These are phyloP conservation scores for Leucocoprinus birnbaumii DNA, from an alignment of 768 basidiomycete genomes.

Conservation along the genomic window DNA sequence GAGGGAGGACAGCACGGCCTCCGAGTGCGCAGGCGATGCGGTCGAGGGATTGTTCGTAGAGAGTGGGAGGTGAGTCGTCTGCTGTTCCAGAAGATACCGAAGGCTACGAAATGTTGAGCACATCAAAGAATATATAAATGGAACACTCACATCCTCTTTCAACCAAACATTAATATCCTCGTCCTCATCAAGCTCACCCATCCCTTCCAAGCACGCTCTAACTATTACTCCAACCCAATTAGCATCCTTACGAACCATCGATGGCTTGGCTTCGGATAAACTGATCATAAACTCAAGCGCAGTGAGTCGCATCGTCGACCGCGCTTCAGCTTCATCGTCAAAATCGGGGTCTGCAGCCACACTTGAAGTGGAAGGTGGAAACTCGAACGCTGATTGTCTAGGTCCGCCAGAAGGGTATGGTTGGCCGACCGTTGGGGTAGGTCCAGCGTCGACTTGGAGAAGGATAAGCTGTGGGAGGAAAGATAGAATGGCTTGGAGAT, in stretches of 20 bases:
- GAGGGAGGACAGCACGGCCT: constrained; percentile 70
- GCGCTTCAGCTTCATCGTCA: constrained; percentile 59
- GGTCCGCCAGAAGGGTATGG: constrained; percentile 36
- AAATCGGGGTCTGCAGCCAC: constrained; percentile 33
- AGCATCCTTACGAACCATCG: constrained; percentile 62
- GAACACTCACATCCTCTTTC: constrained; percentile 64
- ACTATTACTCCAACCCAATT: constrained; percentile 75
- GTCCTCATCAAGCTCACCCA: constrained; percentile 73
- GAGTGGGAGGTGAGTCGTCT: constrained; percentile 63
- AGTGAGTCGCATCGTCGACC: constrained; percentile 64
- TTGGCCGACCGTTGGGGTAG: constrained; percentile 45
- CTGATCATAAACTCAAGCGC: constrained; percentile 84
- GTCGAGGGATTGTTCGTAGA: constrained; percentile 84
- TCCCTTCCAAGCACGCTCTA: constrained; percentile 76
- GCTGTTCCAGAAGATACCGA: constrained; percentile 58
- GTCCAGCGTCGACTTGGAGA: constrained; percentile 47
- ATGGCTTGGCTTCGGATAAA: constrained; percentile 70
- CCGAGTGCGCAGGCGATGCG: constrained; percentile 78
- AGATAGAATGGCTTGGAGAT: constrained; percentile 61
- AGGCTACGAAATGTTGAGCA: constrained; percentile 38
- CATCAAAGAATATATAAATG: not conserved
- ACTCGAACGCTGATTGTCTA: constrained; percentile 37
- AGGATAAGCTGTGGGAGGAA: constrained; percentile 75
- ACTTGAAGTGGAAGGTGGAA: constrained; percentile 29
- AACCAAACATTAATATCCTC: constrained; percentile 58